Conservation (phyloP, 139 green algal genomes). For the Penium margaritaceum region DNA sequence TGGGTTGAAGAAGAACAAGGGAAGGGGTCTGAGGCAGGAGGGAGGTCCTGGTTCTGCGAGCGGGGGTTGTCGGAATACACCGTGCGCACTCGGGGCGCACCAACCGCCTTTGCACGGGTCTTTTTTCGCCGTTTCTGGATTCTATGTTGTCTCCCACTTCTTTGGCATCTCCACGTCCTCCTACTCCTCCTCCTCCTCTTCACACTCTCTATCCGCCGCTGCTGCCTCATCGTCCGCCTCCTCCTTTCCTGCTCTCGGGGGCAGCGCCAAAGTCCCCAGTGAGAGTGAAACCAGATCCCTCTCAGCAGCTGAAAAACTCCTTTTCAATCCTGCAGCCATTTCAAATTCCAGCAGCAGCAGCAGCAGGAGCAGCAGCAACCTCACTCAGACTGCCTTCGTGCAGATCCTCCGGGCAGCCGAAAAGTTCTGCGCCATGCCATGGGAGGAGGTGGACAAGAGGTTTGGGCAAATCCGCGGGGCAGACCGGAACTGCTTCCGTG, state of each 20-base stretch:
- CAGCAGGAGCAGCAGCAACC: neutral
- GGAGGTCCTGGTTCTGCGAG: neutral
- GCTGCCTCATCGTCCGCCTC: too few species aligned
- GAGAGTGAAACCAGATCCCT: too few species aligned
- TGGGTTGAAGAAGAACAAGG: neutral
- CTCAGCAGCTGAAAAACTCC: neutral
- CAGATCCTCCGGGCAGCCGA: conserved; percentile 19
- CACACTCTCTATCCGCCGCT: neutral
- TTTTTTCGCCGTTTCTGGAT: conserved; percentile 64
- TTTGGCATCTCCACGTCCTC: conserved; percentile 46
- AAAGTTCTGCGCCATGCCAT: conserved; percentile 24
- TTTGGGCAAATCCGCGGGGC: conserved; percentile 53
- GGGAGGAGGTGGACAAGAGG: conserved; percentile 18
- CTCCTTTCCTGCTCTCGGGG: too few species aligned
- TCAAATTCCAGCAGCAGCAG: neutral
- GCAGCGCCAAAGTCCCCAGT: too few species aligned
- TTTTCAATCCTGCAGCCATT: too few species aligned
- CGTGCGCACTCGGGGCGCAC: conserved; percentile 8
- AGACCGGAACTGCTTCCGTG: conserved; percentile 76
- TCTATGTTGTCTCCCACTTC: conserved; percentile 74
- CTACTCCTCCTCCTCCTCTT: too few species aligned
- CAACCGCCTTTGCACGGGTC: conserved; percentile 8
- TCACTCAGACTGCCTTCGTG: neutral
- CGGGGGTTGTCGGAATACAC: neutral
- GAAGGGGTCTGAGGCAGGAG: neutral